Conservation (phyloP, 257 asterid genomes). For the Marsdenia floribunda region DNA sequence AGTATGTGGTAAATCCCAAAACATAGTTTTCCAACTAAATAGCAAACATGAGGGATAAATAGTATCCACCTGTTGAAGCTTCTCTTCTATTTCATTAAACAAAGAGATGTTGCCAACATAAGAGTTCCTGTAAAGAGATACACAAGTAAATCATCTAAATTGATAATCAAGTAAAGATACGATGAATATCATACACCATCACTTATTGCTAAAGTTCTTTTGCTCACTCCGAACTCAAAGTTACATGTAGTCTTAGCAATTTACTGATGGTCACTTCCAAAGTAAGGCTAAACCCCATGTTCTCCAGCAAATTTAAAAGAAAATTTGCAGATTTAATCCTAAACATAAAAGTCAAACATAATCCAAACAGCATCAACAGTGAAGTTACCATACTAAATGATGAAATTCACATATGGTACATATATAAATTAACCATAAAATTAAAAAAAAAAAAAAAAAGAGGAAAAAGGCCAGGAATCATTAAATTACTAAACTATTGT, state of each 20-base stretch:
- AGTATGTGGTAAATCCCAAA: background rate
- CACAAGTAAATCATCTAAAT: background rate
- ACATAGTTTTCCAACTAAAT: background rate
- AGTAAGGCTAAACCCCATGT: background rate
- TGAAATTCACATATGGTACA: background rate
- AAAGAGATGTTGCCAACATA: constrained; percentile 67
- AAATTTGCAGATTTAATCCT: too few species aligned
- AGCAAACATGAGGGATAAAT: constrained; percentile 12
- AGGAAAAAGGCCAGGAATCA: background rate
- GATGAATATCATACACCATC: background rate
- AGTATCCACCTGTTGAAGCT: constrained; percentile 68
- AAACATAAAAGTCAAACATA: background rate
- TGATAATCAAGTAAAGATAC: background rate
- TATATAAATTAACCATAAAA: too few species aligned
- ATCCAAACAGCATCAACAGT: too few species aligned
- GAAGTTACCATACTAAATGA: background rate
- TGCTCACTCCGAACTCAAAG: background rate
- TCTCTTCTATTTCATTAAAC: constrained; percentile 68
- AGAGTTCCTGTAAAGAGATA: constrained; percentile 52
- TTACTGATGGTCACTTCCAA: background rate
- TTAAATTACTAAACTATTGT: background rate
- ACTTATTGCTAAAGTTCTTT: background rate
- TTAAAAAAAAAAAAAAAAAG: too few species aligned
- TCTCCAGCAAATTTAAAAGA: background rate
- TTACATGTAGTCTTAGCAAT: background rate